phyloP scores from a whole-genome alignment of 495 filamentous ascomycete genomes.

The Aspergillus sclerotiicarbonarius region DNA sequence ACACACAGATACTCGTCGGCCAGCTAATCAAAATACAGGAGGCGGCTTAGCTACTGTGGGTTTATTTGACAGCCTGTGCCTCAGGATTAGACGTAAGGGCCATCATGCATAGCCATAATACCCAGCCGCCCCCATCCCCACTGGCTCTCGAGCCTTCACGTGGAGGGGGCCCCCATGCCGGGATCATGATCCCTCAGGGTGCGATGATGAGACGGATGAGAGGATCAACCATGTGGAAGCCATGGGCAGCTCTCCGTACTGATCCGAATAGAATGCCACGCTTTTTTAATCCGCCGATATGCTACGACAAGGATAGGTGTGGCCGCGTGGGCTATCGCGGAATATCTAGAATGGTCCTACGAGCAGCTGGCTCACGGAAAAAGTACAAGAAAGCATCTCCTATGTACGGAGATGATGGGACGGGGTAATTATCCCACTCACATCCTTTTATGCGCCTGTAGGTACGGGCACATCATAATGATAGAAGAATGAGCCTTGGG shows the following conservation, averaged over 20 bases:
- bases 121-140: neutral
- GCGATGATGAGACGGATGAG: neutral
- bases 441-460: neutral
- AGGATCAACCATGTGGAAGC: neutral
- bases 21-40: neutral
- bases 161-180: neutral
- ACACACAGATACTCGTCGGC: neutral
- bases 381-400: neutral
- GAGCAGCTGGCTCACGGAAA: neutral
- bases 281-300: neutral
- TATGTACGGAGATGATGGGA: too few species aligned
- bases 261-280: neutral
- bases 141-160: neutral
- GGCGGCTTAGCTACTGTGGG: constrained; percentile 1
- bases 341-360: neutral
- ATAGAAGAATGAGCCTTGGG: neutral
- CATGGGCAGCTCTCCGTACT: neutral
- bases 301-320: neutral
- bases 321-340: neutral
- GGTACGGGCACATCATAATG: neutral
- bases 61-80: neutral
- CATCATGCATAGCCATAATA: constrained; percentile 1
- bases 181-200: neutral
- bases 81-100: neutral
- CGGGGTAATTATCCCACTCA: too few species aligned